Base-by-base conservation (phyloP, 1,284 basidiomycete genomes). In the Kwoniella shivajii region DNA sequence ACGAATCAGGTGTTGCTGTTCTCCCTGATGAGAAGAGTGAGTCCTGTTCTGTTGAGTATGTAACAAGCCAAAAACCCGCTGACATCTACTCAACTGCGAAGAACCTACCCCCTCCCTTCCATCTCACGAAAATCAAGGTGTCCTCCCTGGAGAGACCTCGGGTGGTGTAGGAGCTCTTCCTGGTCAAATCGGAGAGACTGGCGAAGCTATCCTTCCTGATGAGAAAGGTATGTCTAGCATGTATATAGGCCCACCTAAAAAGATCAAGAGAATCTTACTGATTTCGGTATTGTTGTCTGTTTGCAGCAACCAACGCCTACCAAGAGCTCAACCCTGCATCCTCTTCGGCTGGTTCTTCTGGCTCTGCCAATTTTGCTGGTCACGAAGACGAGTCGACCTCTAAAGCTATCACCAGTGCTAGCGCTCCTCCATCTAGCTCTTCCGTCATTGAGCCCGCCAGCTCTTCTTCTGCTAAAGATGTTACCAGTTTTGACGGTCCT, bases 11-110 rank as follows among this genome's bases (percentile, higher is more conserved):
- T 9, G 80, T 82, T 10, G 74, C 80, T 11, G 70, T 78, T 53
- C 69, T 80, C 6, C 80, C 82, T 2, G 78, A 81, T 9, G 80
- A 79, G 56, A 65, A 59, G 50, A 51, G 69, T 69, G 55, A 66
- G 68, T 63, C 7, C 14, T 6, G 30, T 31, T n/a, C 39, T 16
- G 18, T 38, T 24, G 14, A 13, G 26, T 22, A 31, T n/a, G 2
- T 20, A 18, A 53, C 29, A 39, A 4, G 9, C 33, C 14, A 36
- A n/a, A n/a, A 24, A 31, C 4, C 9, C 11, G 14, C n/a, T 37
- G 47, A n/a, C 33, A 22, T 48, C 11, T 20, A 39, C 29, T 26
- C 18, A 33, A 26, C 36, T 56, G 47, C 30, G 10, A 13, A 57
- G 44, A 56, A 38, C 45, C 56, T 16, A 27, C 54, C 14, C 49